phyloP scores from a whole-genome alignment of 148 eudicot species.

The Nepenthes gracilis region DNA sequence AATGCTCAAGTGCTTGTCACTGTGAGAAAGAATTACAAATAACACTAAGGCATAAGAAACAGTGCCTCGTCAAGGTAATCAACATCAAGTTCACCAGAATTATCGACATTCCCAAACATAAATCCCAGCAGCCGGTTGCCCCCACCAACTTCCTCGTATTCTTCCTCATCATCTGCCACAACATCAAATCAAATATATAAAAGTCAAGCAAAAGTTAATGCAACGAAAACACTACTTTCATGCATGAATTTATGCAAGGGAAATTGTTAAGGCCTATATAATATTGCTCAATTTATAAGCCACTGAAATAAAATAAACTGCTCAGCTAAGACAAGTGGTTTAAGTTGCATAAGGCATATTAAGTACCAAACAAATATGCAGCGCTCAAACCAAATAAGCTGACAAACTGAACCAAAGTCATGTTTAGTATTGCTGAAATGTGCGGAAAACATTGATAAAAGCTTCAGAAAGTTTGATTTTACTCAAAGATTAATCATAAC shows the following conservation, averaged over 20 bases:
- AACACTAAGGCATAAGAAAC: not conserved
- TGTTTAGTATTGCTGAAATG: too few relatives aligned
- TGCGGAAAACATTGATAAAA: too few relatives aligned
- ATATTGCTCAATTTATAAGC: not conserved
- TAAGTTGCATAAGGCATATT: too few relatives aligned
- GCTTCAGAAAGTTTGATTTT: too few relatives aligned
- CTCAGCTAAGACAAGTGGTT: too few relatives aligned
- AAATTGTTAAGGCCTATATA: not conserved
- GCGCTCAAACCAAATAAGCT: too few relatives aligned
- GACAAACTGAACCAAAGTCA: too few relatives aligned
- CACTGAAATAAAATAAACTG: not conserved
- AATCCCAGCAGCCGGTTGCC: constrained; percentile 78
- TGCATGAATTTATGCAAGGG: too few relatives aligned
- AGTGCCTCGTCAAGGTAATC: constrained; percentile 94
- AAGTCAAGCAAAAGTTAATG: not conserved
- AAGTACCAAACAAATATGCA: too few relatives aligned
- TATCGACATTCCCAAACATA: constrained; percentile 94
- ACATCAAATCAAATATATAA: not conserved
- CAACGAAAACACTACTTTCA: not conserved
- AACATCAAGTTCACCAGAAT: constrained; percentile 87
- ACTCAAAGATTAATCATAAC: too few relatives aligned
- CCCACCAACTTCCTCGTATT: constrained; percentile 66
- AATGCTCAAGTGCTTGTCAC: too few relatives aligned
- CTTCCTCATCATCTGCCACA: constrained; percentile 82
- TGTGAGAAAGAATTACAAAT: not conserved